Percentiles rank a stretch among this genome's conserved stretches.
phyloP scores from a whole-genome alignment of 1,139 yeast species.

The Nematodospora anomalae region DNA sequence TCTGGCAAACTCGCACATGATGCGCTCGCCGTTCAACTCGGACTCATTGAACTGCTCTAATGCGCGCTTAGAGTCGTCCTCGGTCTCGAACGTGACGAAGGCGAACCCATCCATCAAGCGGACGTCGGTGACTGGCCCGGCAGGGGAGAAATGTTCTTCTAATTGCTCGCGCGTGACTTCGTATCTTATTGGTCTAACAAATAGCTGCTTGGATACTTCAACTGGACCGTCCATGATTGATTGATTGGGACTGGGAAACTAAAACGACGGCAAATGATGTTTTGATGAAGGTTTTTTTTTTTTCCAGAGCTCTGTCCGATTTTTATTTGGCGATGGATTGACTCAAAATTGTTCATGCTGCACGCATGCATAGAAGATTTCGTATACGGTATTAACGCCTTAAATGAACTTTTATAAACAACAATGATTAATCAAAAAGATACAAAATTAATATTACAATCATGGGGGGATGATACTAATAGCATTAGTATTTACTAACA shows the following conservation, averaged over 20 bases:
- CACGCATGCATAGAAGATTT: too few species aligned
- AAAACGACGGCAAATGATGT: background rate
- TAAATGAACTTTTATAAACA: too few species aligned
- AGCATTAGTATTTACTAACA: too few species aligned
- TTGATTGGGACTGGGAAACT: background rate
- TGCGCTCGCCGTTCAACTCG: constrained; percentile 60
- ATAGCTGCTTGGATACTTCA: constrained; percentile 27
- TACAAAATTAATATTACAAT: too few species aligned
- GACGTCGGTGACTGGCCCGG: constrained; percentile 66
- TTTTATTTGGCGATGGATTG: too few species aligned
- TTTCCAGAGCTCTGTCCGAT: too few species aligned
- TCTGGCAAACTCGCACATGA: constrained; percentile 69
- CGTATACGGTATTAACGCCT: background rate
- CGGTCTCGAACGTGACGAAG: constrained; percentile 65
- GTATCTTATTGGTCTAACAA: constrained; percentile 41
- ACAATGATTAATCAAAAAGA: too few species aligned
- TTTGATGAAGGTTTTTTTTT: background rate
- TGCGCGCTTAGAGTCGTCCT: constrained; percentile 67
- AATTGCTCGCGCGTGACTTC: constrained; percentile 56
- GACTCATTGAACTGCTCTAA: constrained; percentile 59
- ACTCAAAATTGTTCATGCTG: too few species aligned
- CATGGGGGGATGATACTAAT: too few species aligned
- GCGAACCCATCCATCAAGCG: constrained; percentile 77
- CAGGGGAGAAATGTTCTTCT: constrained; percentile 63
- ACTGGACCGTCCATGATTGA: constrained; percentile 11